These are phyloP conservation scores for Heterobasidion irregulare DNA, from an alignment of 1,284 basidiomycete genomes.

Conservation along the genomic window DNA sequence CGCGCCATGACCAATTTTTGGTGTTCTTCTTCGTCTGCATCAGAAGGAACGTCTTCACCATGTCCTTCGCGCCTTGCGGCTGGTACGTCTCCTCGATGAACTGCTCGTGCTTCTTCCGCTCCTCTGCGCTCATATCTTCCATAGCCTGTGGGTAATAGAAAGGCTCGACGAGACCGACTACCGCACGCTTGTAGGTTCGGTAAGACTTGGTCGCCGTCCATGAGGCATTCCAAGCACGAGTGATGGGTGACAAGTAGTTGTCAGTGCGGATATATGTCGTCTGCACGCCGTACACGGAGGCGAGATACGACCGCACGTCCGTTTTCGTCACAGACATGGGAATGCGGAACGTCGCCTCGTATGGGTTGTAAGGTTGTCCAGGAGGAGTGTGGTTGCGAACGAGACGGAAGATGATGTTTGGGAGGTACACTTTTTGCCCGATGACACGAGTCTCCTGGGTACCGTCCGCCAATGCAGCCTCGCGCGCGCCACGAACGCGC, in stretches of 20 bases:
- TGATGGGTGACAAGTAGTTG: slow-evolving; percentile 66
- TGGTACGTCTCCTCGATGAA: slow-evolving; percentile 55
- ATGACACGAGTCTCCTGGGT: slow-evolving; percentile 43
- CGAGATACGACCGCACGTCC: slow-evolving; percentile 82
- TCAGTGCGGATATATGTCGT: slow-evolving; percentile 92
- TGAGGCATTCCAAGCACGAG: slow-evolving; percentile 20
- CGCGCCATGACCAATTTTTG: slow-evolving; percentile 35
- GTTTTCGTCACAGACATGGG: slow-evolving; percentile 85
- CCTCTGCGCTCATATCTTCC: slow-evolving; percentile 61
- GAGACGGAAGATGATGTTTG: slow-evolving; percentile 79
- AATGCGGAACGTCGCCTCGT: slow-evolving; percentile 90
- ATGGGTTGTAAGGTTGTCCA: slow-evolving; percentile 85
- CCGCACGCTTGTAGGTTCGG: slow-evolving; percentile 77
- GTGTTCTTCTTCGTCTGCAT: slow-evolving; percentile 39
- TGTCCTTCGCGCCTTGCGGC: slow-evolving; percentile 30
- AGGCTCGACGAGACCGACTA: slow-evolving; percentile 82
- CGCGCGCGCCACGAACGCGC: slow-evolving; percentile 56
- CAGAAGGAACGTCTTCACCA: slow-evolving; percentile 31
- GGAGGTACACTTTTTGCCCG: slow-evolving; percentile 82
- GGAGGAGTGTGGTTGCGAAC: slow-evolving; percentile 77
- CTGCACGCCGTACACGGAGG: slow-evolving; percentile 76
- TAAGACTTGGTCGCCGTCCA: slow-evolving; percentile 20
- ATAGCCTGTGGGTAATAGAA: slow-evolving; percentile 84
- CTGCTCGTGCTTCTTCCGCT: slow-evolving; percentile 44
- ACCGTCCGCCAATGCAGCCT: slow-evolving; percentile 28